Conservation (phyloP, 2,329 filamentous ascomycete genomes). For the Penicillium sp. region DNA sequence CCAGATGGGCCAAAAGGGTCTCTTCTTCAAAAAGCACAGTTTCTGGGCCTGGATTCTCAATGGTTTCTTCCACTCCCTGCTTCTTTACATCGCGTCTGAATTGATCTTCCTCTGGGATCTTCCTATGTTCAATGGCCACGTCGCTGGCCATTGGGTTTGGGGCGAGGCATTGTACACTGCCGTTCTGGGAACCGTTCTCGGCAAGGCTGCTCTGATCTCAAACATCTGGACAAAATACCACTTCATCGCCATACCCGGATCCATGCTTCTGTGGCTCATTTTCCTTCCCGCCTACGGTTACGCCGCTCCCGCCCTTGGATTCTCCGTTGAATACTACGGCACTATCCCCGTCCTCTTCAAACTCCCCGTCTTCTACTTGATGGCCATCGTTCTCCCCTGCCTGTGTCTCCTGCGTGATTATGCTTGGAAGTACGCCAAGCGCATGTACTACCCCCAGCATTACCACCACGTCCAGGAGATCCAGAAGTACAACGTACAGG, state of each 20-base stretch:
- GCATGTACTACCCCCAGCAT: constrained; percentile 93
- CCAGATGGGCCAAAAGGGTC: constrained; percentile 84
- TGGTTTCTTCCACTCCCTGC: constrained; percentile 90
- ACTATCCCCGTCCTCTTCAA: constrained; percentile 78
- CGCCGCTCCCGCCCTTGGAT: constrained; percentile 76
- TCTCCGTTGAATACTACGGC: constrained; percentile 83
- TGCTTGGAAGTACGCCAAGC: constrained; percentile 94
- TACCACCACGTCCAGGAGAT: constrained; percentile 99
- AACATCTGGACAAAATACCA: constrained; percentile 99
- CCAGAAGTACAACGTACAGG: constrained; percentile 99
- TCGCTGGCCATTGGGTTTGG: constrained; percentile 97
- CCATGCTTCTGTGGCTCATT: constrained; percentile 84
- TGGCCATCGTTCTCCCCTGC: constrained; percentile 75
- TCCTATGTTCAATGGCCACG: constrained; percentile 73
- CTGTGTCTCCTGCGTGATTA: constrained; percentile 86
- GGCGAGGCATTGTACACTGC: constrained; percentile 92
- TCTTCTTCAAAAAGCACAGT: constrained; percentile 89
- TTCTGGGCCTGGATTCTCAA: constrained; percentile 93
- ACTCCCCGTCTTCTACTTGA: constrained; percentile 86
- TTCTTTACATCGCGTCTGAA: constrained; percentile 84
- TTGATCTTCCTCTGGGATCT: constrained; percentile 81
- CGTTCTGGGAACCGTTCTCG: constrained; percentile 87
- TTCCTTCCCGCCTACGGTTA: constrained; percentile 87
- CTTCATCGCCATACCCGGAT: constrained; percentile 90
- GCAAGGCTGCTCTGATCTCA: constrained; percentile 91